Evolutionary conservation across 1,284 basidiomycete species (phyloP).

Genomic region (Ustilago shanxiensis): DNA sequence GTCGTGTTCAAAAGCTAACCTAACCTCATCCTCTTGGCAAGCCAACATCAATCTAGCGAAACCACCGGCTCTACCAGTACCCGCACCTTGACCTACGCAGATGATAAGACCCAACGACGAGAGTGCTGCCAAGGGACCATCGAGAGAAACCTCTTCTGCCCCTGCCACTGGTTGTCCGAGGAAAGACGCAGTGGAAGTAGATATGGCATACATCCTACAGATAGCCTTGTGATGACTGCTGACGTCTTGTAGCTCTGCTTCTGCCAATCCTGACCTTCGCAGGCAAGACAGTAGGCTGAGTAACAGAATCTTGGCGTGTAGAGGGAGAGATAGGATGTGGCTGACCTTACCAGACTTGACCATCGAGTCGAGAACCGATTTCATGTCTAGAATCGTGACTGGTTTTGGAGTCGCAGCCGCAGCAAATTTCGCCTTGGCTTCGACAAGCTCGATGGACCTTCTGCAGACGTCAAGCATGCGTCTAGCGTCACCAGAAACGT

Average conservation of each 20-base stretch:
- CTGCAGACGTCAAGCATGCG: conserved; percentile 93
- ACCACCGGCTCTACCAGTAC: conserved; percentile 54
- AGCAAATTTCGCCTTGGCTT: conserved; percentile 50
- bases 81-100: conserved; percentile 63
- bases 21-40: conserved; percentile 65
- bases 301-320: conserved; percentile 66
- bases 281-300: conserved; percentile 86
- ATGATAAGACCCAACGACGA: conserved; percentile 59
- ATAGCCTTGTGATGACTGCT: conserved; percentile 53
- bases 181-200: not conserved
- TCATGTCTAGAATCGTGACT: conserved; percentile 82
- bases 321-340: conserved; percentile 59
- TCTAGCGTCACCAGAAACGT: conserved; percentile 93
- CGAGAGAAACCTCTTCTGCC: conserved; percentile 18
- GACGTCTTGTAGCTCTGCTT: conserved; percentile 86
- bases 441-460: conserved; percentile 59
- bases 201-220: conserved; percentile 54
- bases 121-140: conserved; percentile 52
- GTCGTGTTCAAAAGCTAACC: conserved; percentile 58
- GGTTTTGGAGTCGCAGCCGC: conserved; percentile 67
- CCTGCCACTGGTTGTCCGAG: not conserved
- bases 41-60: conserved; percentile 60
- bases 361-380: conserved; percentile 86
- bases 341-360: conserved; percentile 84
- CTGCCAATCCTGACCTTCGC: conserved; percentile 85